phyloP scores from a whole-genome alignment of 1,139 yeast species.

The Suhomyces coccinellae region DNA sequence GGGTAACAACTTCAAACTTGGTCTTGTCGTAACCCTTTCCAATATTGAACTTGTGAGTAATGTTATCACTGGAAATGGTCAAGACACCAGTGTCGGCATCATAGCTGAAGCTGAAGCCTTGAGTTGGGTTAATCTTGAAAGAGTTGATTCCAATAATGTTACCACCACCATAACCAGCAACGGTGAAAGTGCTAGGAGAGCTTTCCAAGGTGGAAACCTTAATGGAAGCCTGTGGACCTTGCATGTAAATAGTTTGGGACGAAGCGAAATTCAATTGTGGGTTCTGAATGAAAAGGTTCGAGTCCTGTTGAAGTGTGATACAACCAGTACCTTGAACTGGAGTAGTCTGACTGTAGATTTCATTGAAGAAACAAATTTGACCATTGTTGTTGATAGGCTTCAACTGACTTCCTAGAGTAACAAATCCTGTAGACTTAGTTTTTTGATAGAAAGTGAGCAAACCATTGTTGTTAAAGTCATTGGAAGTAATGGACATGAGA shows the following conservation, averaged over 20 bases:
- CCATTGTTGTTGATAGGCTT: slow-evolving; percentile 28
- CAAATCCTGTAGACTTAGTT: slow-evolving; percentile 20
- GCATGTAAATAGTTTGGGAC: slow-evolving; percentile 27
- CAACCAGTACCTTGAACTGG: slow-evolving; percentile 31
- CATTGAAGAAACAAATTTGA: slow-evolving; percentile 30
- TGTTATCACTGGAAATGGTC: slow-evolving; percentile 11
- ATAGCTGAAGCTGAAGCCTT: slow-evolving; percentile 12
- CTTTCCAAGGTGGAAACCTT: slow-evolving; percentile 21
- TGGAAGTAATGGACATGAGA: slow-evolving; percentile 22
- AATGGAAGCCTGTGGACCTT: slow-evolving; percentile 20
- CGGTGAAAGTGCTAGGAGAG: slow-evolving; percentile 23
- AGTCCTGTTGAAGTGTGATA: slow-evolving; percentile 23
- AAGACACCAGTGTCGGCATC: slow-evolving; percentile 19
- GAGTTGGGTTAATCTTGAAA: slow-evolving; percentile 8
- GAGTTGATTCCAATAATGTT: slow-evolving; percentile 27
- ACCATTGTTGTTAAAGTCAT: slow-evolving; percentile 30
- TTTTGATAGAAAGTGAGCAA: slow-evolving; percentile 26
- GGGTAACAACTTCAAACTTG: slow-evolving; percentile 16
- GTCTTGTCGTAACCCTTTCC: slow-evolving; percentile 24
- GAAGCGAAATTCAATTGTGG: slow-evolving; percentile 18
- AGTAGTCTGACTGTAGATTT: slow-evolving; percentile 27
- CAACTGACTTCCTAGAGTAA: slow-evolving; percentile 23
- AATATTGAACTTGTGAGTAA: slow-evolving; percentile 17
- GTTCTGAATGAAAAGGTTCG: slow-evolving; percentile 23
- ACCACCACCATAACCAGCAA: slow-evolving; percentile 35